phyloP scores from a whole-genome alignment of 1,139 yeast genomes.

The Scheffersomyces titani region DNA sequence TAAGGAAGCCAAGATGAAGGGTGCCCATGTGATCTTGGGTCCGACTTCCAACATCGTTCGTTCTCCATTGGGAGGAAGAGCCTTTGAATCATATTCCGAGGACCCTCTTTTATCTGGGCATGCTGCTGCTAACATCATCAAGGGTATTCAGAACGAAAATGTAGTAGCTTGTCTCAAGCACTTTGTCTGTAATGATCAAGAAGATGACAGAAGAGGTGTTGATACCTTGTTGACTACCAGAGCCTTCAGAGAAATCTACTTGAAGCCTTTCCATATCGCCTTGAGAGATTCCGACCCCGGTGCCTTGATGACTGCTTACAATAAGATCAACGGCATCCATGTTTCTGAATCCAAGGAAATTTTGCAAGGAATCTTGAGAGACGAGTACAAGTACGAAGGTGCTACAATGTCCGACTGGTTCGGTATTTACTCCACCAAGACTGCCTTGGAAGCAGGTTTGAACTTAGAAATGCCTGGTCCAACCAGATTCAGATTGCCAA shows the following conservation, averaged over 20 bases:
- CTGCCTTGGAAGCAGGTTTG: conserved; percentile 19
- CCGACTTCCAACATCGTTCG: conserved; percentile 36
- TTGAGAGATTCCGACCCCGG: conserved; percentile 15
- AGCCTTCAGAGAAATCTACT: conserved; percentile 22
- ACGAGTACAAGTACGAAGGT: conserved; percentile 20
- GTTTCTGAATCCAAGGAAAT: conserved; percentile 14
- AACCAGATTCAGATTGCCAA: conserved; percentile 14
- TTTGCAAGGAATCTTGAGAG: conserved; percentile 16
- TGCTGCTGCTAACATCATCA: conserved; percentile 27
- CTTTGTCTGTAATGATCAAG: conserved; percentile 20
- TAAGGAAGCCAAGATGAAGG: conserved; percentile 34
- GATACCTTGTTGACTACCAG: conserved; percentile 17
- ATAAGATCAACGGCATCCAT: conserved; percentile 19
- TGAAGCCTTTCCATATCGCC: conserved; percentile 21
- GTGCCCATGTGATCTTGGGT: conserved; percentile 35
- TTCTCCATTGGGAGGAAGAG: conserved; percentile 39
- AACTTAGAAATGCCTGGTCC: conserved; percentile 24
- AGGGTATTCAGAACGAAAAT: conserved; percentile 29
- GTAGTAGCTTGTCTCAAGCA: conserved; percentile 18
- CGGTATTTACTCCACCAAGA: conserved; percentile 17
- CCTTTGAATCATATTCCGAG: conserved; percentile 36
- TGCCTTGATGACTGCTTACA: conserved; percentile 21
- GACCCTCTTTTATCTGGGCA: conserved; percentile 36
- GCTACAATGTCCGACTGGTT: conserved; percentile 21
- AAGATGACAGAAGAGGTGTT: conserved; percentile 15